These are phyloP conservation scores for Dictyostelium intermedium DNA, from an alignment of 78 protist species.

Conservation along the genomic window DNA sequence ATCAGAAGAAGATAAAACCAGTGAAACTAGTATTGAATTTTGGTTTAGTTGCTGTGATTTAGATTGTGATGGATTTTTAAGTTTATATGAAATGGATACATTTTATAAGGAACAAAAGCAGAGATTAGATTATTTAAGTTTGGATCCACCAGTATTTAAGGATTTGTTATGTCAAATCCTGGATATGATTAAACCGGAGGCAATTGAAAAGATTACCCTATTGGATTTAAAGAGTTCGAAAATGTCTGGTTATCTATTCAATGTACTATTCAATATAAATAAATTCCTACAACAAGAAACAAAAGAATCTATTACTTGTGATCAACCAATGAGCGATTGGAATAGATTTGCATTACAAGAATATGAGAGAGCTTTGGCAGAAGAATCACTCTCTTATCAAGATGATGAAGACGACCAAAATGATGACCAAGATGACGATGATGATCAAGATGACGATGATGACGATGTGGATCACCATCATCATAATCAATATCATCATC, in stretches of 20 bases:
- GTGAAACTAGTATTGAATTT: conserved; percentile 80
- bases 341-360: conserved; percentile 92
- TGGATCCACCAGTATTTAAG: conserved; percentile 80
- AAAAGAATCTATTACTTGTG: conserved; percentile 81
- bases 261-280: conserved; percentile 88
- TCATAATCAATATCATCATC: neutral
- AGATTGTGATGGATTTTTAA: conserved; percentile 90
- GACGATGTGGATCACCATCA: neutral
- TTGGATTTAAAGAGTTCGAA: conserved; percentile 60
- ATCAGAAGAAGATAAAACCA: conserved; percentile 93
- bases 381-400: conserved; percentile 33
- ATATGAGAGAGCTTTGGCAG: conserved; percentile 88
- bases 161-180: conserved; percentile 88
- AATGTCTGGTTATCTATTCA: conserved; percentile 83
- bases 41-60: conserved; percentile 92
- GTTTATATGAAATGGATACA: conserved; percentile 90
- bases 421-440: conserved; percentile 47
- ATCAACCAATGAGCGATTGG: conserved; percentile 89
- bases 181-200: conserved; percentile 60
- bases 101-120: conserved; percentile 89
- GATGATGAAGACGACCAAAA: conserved; percentile 35
- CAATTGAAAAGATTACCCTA: conserved; percentile 39
- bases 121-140: conserved; percentile 77
- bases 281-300: conserved; percentile 92
- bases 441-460: conserved; percentile 54